Evolutionary conservation across 2,329 filamentous ascomycete genomes (phyloP).

Genomic region (Cryphonectria radicalis): DNA sequence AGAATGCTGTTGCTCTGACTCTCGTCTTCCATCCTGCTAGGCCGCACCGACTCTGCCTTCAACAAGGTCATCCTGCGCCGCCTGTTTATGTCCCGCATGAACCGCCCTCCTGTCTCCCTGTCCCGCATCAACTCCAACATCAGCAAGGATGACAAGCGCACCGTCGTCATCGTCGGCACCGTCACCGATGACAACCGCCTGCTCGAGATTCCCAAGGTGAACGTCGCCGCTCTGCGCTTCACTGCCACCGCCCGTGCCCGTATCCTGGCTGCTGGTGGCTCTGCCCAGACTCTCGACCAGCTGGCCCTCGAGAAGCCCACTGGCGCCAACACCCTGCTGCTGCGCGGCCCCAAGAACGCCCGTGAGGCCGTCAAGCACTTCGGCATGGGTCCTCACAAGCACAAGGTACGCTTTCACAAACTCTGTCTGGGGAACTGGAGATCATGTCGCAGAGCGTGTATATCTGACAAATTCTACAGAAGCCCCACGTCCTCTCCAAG

Average conservation of each 20-base stretch:
- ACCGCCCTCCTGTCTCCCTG: constrained; percentile 92
- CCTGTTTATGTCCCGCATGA: constrained; percentile 98
- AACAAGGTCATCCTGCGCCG: constrained; percentile 98
- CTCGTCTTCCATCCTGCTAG: constrained; percentile 47
- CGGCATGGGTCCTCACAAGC: constrained; percentile 94
- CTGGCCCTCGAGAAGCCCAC: constrained; percentile 93
- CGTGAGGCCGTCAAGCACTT: constrained; percentile 99
- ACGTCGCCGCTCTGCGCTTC: constrained; percentile 93
- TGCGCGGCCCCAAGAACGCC: constrained; percentile 97
- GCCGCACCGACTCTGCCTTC: constrained; percentile 95
- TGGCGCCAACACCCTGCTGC: constrained; percentile 93
- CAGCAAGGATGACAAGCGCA: constrained; percentile 72
- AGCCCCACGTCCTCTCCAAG: constrained; percentile 97
- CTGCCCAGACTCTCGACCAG: constrained; percentile 95
- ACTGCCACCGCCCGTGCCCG: constrained; percentile 94
- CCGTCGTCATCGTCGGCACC: constrained; percentile 90
- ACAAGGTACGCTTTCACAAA: constrained; percentile 72
- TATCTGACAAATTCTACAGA: constrained; percentile 60
- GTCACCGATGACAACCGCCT: constrained; percentile 98
- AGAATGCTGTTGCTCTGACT: background rate
- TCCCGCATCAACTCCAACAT: constrained; percentile 82
- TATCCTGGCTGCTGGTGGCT: constrained; percentile 91
- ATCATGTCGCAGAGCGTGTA: background rate
- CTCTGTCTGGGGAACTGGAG: background rate
- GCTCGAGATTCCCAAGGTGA: constrained; percentile 87